Evolutionary conservation across 2,329 filamentous ascomycete genomes (phyloP).

Genomic region (Drechslera avenae): DNA sequence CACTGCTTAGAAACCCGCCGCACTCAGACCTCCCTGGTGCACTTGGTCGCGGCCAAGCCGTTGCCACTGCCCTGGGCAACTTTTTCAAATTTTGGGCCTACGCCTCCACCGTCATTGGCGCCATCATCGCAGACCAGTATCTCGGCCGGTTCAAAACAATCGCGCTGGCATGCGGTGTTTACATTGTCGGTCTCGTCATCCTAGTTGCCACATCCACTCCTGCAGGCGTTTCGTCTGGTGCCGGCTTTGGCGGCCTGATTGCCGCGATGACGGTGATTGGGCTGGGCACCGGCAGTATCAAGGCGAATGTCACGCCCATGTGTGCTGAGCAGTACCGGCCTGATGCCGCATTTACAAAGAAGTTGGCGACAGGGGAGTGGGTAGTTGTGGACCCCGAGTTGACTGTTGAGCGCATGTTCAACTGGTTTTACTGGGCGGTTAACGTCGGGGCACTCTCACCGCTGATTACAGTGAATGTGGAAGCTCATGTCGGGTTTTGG

Average conservation of each 20-base stretch:
- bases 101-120: conserved; percentile 12
- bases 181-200: conserved; percentile 14
- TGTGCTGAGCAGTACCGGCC: conserved; percentile 16
- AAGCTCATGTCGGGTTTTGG: conserved; percentile 14
- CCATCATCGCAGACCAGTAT: conserved; percentile 18
- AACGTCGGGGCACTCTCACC: conserved; percentile 12
- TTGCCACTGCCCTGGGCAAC: conserved; percentile 11
- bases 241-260: conserved; percentile 12
- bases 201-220: conserved; percentile 13
- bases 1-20: not conserved
- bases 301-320: conserved; percentile 16
- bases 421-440: conserved; percentile 15
- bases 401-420: conserved; percentile 13
- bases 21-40: conserved; percentile 10
- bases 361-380: conserved; percentile 7
- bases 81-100: conserved; percentile 15
- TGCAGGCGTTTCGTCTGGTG: conserved; percentile 1
- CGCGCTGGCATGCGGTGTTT: conserved; percentile 2
- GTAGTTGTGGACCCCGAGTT: conserved; percentile 16
- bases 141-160: conserved; percentile 18
- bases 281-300: conserved; percentile 19
- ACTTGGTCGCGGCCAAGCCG: conserved; percentile 11
- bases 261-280: conserved; percentile 14
- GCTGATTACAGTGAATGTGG: conserved; percentile 16
- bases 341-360: conserved; percentile 1